These are phyloP conservation scores for Chlorella ohadii DNA, from an alignment of 139 green algal genomes.

Conservation along the genomic window DNA sequence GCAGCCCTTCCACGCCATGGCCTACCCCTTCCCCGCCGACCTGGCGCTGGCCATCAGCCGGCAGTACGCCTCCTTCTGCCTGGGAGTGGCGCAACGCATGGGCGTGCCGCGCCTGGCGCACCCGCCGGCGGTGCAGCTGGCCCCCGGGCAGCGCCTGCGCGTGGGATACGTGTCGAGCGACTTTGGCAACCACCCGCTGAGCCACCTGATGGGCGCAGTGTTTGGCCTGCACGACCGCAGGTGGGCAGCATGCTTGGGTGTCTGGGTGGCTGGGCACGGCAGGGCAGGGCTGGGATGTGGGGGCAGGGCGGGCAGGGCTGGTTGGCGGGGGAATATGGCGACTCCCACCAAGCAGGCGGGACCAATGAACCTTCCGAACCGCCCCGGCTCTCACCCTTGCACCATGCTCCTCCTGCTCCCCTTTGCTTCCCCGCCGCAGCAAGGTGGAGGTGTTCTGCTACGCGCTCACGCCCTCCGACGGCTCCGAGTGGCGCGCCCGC, in stretches of 20 bases:
- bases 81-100: slow-evolving; percentile 52
- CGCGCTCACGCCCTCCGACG: slow-evolving; percentile 79
- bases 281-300: too few species aligned
- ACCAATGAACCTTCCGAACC: too few species aligned
- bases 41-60: slow-evolving; percentile 70
- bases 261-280: too few species aligned
- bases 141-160: slow-evolving; percentile 58
- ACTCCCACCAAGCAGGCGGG: too few species aligned
- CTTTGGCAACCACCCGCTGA: slow-evolving; percentile 94
- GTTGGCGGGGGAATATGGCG: too few species aligned
- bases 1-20: slow-evolving; percentile 96
- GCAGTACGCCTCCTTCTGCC: slow-evolving; percentile 67
- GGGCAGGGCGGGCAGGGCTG: too few species aligned
- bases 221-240: slow-evolving; percentile 86
- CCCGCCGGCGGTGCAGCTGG: slow-evolving; percentile 55
- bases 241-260: background rate
- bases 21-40: slow-evolving; percentile 82
- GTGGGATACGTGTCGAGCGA: slow-evolving; percentile 87
- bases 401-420: background rate
- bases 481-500: slow-evolving; percentile 75
- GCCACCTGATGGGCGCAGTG: slow-evolving; percentile 92
- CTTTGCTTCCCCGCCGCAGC: background rate
- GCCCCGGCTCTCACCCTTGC: background rate
- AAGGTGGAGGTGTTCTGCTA: slow-evolving; percentile 90
- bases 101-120: slow-evolving; percentile 60